Evolutionary conservation across 2,329 filamentous ascomycete genomes (phyloP), one percentile per base, ranked within the genome.

Genomic region (Epicoccum nigrum): DNA sequence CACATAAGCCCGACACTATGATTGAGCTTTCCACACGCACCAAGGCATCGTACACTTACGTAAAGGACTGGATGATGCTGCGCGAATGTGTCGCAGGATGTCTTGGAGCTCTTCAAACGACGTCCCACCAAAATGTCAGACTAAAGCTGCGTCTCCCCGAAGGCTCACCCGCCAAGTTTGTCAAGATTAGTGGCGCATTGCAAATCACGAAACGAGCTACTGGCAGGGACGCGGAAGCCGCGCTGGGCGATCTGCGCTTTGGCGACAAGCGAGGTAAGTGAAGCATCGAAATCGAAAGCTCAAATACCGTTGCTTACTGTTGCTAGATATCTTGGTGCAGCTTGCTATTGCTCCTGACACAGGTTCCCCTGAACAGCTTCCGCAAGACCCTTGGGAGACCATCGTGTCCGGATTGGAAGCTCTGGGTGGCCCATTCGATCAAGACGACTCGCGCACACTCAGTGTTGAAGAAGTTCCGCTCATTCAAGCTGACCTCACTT

Each of bases 11-110:
- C 4, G 94, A 99, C 70, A 97, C 92, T 1, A 96, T 99, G 92
- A 96, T 99, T 57, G 93, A 97, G 75, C 79, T 99, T 11, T 97
- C 94, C 0, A 94, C 90, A 6, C 84, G 92, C 54, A 99, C 94
- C 3, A 99, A 97, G 77, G 94, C 92, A 4, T 95, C 92, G 1
- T 99, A 97, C 69, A 95, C 92, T 1, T 99, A 97, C 67, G 92
- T 99, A 62, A 99, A 97, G 76, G 94, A 99, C 73, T 99, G 94
- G 94, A 97, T 97, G 93, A 99, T 97, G 93, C 83, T 99, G 28
- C 88, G 94, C 21, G 94, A 99, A 73, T 97, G 94, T 71, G 82
- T 97, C 35, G 94, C 92, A 19, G 94, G 94, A 34, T 97, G 93
- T 67, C 79, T 99, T 21, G 94, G 94, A 38, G 87, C 91, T 12